Evolutionary conservation across 352 stramenopile species (phyloP).

Genomic region (Globisporangium nunn): DNA sequence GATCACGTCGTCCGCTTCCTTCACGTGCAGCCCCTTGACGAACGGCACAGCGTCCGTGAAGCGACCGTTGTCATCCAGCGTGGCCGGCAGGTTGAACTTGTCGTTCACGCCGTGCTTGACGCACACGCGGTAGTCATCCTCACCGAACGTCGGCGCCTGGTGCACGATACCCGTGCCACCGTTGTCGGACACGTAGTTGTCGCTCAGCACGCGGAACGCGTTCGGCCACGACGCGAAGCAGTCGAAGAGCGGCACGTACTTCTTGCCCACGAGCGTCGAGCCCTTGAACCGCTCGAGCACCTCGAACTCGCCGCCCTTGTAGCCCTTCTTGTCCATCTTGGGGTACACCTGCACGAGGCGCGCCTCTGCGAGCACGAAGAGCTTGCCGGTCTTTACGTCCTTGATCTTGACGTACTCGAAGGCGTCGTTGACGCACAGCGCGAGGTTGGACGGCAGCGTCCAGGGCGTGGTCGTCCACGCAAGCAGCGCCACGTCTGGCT

Average conservation of each 20-base stretch:
- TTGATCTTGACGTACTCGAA: constrained; percentile 98
- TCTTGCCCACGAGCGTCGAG: constrained; percentile 90
- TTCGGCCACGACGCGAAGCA: constrained; percentile 89
- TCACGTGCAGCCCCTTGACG: constrained; percentile 95
- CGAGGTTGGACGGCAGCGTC: constrained; percentile 98
- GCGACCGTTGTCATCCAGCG: constrained; percentile 95
- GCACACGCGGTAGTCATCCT: constrained; percentile 99
- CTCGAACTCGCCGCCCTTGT: constrained; percentile 92
- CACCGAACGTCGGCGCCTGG: constrained; percentile 98
- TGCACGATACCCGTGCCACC: constrained; percentile 97
- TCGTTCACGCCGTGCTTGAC: constrained; percentile 92
- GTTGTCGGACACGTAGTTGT: constrained; percentile 98
- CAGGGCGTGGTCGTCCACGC: constrained; percentile 99
- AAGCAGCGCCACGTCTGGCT: constrained; percentile 85
- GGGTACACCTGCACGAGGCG: constrained; percentile 95
- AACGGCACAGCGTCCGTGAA: constrained; percentile 92
- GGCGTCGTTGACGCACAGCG: constrained; percentile 94
- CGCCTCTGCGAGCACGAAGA: constrained; percentile 93
- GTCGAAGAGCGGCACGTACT: constrained; percentile 96
- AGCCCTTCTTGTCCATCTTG: constrained; percentile 96
- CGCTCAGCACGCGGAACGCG: constrained; percentile 94
- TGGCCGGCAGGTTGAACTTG: constrained; percentile 94
- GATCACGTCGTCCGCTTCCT: constrained; percentile 97
- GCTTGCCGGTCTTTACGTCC: constrained; percentile 86
- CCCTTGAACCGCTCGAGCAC: constrained; percentile 90